A percentile compares a stretch with the other conserved stretches of the same genome.
Evolutionary conservation across 163 green algal species (phyloP).

Genomic region (Chlorella variabilis): DNA sequence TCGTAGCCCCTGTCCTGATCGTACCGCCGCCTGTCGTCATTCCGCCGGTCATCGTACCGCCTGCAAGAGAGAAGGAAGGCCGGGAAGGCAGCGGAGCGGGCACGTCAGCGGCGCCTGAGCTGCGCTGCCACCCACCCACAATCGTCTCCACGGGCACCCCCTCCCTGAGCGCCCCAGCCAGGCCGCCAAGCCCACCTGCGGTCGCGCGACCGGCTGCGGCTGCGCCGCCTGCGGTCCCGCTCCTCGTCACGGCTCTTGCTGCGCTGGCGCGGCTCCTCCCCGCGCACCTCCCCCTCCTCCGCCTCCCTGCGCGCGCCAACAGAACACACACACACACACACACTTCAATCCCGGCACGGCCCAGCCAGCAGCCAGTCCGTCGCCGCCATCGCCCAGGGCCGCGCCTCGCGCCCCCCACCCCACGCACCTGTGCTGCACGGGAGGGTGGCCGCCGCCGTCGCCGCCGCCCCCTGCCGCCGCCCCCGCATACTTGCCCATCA

Average conservation of each 20-base stretch:
- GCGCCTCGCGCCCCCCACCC: too few relatives aligned
- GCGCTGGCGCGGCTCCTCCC: neutral
- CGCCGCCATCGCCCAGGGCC: too few relatives aligned
- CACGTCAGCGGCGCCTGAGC: too few relatives aligned
- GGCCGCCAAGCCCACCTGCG: neutral
- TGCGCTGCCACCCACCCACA: too few relatives aligned
- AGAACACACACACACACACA: neutral
- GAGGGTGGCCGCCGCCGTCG: neutral
- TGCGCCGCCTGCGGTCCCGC: neutral
- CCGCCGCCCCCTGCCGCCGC: too few relatives aligned
- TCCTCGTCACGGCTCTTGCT: neutral
- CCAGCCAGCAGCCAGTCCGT: neutral
- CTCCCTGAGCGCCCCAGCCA: too few relatives aligned
- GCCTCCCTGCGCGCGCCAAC: neutral
- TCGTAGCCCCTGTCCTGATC: neutral
- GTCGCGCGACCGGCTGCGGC: slow-evolving; percentile 27
- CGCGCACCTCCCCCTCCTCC: slow-evolving; percentile 26
- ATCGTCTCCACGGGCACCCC: too few relatives aligned
- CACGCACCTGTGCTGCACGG: neutral
- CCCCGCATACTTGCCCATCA: slow-evolving; percentile 53
- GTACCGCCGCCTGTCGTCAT: neutral
- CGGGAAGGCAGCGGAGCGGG: too few relatives aligned
- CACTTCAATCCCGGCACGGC: neutral
- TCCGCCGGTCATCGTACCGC: slow-evolving; percentile 14
- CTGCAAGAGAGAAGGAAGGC: neutral